A percentile compares a stretch with the other conserved stretches of the same genome.
Evolutionary conservation across 169 alveolate genomes (phyloP).

Genomic region (Amoebophrya sp.): DNA sequence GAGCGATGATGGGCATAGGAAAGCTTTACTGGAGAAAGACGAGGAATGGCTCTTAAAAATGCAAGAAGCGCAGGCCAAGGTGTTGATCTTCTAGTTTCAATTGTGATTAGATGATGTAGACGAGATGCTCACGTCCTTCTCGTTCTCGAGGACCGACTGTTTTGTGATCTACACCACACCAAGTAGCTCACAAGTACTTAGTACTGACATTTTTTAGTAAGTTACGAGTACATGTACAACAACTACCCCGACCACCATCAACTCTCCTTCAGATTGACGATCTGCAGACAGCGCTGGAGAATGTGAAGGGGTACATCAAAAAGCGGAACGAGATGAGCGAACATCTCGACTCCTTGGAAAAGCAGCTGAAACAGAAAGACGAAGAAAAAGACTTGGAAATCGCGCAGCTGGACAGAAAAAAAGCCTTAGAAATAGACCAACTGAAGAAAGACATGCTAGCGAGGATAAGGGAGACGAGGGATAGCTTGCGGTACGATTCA

Average conservation of each 20-base stretch:
- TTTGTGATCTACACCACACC: too few species aligned
- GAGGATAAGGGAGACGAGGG: not conserved
- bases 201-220: not conserved
- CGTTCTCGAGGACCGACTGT: too few species aligned
- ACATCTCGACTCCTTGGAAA: not conserved
- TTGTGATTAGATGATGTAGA: too few species aligned
- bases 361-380: not conserved
- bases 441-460: not conserved
- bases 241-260: too few species aligned
- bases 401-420: not conserved
- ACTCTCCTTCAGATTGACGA: not conserved
- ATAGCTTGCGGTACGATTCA: not conserved
- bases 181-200: too few species aligned
- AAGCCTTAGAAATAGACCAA: slow-evolving; percentile 1
- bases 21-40: not conserved
- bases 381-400: not conserved
- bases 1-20: not conserved
- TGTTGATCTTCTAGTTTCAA: too few species aligned
- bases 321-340: slow-evolving; percentile 5
- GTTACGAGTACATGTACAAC: too few species aligned
- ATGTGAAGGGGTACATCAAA: not conserved
- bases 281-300: slow-evolving; percentile 5
- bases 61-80: slow-evolving; percentile 24
- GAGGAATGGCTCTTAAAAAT: not conserved
- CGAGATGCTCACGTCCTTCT: too few species aligned